Evolutionary conservation across 1,284 basidiomycete genomes (phyloP), one percentile per base, ranked within the genome.

Genomic region (Gymnopus androsaceus): DNA sequence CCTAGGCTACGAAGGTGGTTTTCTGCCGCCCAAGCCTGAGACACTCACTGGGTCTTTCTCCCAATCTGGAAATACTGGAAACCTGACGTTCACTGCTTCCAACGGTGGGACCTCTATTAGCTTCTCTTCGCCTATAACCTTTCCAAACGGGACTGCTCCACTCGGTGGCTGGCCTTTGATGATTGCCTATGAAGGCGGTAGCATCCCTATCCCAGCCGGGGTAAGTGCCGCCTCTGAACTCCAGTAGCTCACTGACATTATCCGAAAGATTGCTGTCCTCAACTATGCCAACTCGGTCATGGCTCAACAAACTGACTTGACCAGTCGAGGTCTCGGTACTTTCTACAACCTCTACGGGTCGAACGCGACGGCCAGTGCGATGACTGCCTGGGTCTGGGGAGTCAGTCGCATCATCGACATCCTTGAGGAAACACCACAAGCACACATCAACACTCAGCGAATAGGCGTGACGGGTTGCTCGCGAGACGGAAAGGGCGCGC

Each of bases 311-410:
- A 69, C 70, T 54, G 67, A 70, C 61, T 56, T 62, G 5, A 66
- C 65, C 36, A 80, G 77, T 64, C 75, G 81, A 25, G 81, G 81
- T 6, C 63, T 71, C 42, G 81, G 82, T 37, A 75, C 77, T 55
- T 84, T 84, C 73, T 83, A 76, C 70, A 69, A 72, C 38, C 70
- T 83, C 25, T 83, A 76, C 64, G 81, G 81, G 19, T 64, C 61
- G 48, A 63, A 61, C 57, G 72, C 74, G 45, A 75, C 72, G 30
- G 81, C 81, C 2, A 69, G 70, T 55, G 78, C 80, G 9, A 77
- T 82, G 76, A 79, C 72, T 8, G 81, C 81, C 0, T 83, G 81
- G 81, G 75, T 76, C 1, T 83, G 81, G 81, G 81, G 76, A 56
- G 75, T 81, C 51, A 74, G 73, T 57, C 77, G 80, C 40, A 76